Conservation (phyloP, 2,329 filamentous ascomycete species). For the Ceratocystis cacaofunesta region DNA sequence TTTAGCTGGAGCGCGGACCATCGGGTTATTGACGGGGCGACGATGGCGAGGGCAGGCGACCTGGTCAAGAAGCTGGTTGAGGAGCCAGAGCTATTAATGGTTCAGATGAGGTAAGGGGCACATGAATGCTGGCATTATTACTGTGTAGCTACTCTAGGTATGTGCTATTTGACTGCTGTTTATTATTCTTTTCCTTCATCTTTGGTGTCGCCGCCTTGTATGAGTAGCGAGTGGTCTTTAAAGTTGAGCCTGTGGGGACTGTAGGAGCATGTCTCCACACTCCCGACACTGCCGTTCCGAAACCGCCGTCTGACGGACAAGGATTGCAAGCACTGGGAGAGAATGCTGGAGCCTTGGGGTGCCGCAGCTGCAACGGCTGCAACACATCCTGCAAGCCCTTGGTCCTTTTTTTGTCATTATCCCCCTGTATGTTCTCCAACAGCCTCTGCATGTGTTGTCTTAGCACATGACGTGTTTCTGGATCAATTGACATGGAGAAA, state of each 20-base stretch:
- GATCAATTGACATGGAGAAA: not conserved
- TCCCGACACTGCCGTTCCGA: not conserved
- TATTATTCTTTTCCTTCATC: not conserved
- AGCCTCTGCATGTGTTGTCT: not conserved
- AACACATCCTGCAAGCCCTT: too few relatives aligned
- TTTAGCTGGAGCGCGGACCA: conserved; percentile 97
- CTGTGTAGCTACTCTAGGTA: not conserved
- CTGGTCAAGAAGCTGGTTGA: conserved; percentile 65
- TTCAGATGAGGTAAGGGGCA: conserved; percentile 52
- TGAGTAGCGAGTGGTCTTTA: not conserved
- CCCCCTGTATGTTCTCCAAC: not conserved
- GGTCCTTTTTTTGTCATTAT: not conserved
- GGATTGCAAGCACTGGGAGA: not conserved
- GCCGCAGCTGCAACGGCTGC: too few relatives aligned
- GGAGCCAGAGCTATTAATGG: conserved; percentile 72
- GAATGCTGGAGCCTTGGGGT: not conserved
- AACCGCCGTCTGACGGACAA: not conserved
- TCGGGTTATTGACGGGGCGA: conserved; percentile 83
- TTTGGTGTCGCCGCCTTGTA: not conserved
- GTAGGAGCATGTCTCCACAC: not conserved
- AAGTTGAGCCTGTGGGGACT: not conserved
- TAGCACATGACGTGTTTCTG: conserved; percentile 3
- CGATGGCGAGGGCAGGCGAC: conserved; percentile 80
- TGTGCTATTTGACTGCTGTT: not conserved
- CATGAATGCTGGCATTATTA: not conserved